phyloP scores from a whole-genome alignment of 2,329 filamentous ascomycete genomes.

The Botrytis paeoniae region DNA sequence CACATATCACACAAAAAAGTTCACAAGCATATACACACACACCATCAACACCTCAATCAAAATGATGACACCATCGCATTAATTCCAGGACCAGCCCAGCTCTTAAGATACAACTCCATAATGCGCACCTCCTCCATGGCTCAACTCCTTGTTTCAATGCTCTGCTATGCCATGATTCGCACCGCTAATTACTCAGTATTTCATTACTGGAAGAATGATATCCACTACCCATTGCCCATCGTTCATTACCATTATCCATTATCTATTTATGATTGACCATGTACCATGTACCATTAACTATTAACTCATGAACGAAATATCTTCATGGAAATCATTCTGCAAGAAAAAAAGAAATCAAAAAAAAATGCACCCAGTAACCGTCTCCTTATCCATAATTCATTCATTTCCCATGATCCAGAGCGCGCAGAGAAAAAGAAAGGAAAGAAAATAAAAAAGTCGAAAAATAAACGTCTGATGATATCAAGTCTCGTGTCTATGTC shows the following conservation, averaged over 20 bases:
- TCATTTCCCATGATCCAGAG: neutral
- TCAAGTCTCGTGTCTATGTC: neutral
- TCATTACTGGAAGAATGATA: neutral
- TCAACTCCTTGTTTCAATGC: neutral
- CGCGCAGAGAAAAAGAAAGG: neutral
- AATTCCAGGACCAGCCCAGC: slow-evolving; percentile 8
- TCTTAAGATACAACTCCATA: neutral
- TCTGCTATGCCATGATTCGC: too few species aligned
- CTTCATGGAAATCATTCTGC: neutral
- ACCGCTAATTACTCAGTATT: neutral
- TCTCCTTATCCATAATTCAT: neutral
- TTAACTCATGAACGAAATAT: neutral
- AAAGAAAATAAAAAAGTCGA: neutral
- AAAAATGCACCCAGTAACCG: neutral
- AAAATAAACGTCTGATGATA: slow-evolving; percentile 1
- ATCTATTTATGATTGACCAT: neutral
- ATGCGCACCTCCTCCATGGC: neutral
- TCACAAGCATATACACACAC: neutral
- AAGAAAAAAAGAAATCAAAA: neutral
- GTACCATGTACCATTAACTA: neutral
- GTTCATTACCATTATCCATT: neutral
- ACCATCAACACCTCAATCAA: neutral
- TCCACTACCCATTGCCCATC: neutral
- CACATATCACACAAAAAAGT: too few species aligned
- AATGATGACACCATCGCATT: neutral